phyloP scores from a whole-genome alignment of 176 grass and related monocot species.

The Lolium rigidum region DNA sequence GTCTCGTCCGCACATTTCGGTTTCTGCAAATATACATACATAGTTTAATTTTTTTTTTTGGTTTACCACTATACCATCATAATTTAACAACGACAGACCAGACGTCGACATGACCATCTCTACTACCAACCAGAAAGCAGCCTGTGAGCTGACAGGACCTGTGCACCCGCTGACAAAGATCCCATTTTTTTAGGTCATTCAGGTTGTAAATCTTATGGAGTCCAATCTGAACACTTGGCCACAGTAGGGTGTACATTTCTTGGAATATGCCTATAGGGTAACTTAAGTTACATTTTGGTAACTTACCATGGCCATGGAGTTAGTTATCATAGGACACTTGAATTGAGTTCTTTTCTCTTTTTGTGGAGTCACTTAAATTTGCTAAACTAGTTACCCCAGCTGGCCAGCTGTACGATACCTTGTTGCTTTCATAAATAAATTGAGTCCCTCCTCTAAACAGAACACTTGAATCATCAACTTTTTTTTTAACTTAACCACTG shows the following conservation, averaged over 20 bases:
- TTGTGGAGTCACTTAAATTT: no score
- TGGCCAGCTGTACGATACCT: no score
- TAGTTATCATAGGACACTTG: no score
- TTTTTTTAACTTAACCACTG: no score
- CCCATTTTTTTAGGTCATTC: not conserved
- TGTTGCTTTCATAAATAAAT: no score
- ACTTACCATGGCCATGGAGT: no score
- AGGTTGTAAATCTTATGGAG: not conserved
- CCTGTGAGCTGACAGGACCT: slow-evolving; percentile 3
- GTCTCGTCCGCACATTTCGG: not conserved
- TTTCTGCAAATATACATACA: not conserved
- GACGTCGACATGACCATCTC: not conserved
- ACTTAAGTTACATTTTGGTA: no score
- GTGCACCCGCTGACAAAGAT: slow-evolving; percentile 5
- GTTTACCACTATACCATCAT: slow-evolving; percentile 14
- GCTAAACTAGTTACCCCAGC: no score
- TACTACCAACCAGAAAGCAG: not conserved
- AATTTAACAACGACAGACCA: not conserved
- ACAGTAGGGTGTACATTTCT: not conserved
- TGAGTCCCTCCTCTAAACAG: no score
- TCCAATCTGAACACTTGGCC: not conserved
- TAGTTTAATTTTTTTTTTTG: not conserved
- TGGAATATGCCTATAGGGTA: not conserved
- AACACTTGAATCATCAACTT: no score
- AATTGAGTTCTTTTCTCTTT: no score